Base-by-base conservation (phyloP, 1,139 yeast genomes). In the Hyphopichia wangnamkhiaoensis region DNA sequence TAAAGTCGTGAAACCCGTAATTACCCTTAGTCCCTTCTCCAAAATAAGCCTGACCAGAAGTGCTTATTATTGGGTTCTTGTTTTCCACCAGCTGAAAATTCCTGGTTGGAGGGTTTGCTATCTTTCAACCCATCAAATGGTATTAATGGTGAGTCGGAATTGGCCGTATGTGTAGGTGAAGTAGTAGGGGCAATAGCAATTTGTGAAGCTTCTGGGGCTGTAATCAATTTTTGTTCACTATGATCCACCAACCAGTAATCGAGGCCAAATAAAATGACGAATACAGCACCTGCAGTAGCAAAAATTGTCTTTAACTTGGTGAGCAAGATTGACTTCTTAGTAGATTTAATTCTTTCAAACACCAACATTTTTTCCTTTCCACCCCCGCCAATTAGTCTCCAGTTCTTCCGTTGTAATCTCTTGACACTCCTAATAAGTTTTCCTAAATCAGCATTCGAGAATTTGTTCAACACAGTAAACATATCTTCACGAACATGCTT, bases 401-500 rank as follows among this genome's bases (percentile, higher is more conserved):
- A 72, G 16, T 59, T 53, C 28, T 53, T 54, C 16, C 48, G 53
- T 42, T 65, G 68, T 31, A 67, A 54, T 32, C 45, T 50, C 39
- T 58, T 63, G 9, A 34, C 31, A 54, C 33, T 46, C 34, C 41
- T 65, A 61, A 34, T 68, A 56, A 51, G 63, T 44, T 39, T 45
- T 10, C 47, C 52, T 40, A 65, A 49, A 17, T 70, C 74, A 1
- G 41, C 38, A 34, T 61, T 58, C n/a, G 54, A 46, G 37, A 80
- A 60, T 27, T 59, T 63, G 20, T 67, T 65, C 39, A 80, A 64
- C 13, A 76, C 60, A 3, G 71, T 58, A 35, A 77, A 69, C 43
- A 78, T 59, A 47, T 79, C 83, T 31, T 74, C 70, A 1, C 65
- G 55, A 10, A 59, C 49, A 31, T 64, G 59, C 21, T 56, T 48